phyloP scores from a whole-genome alignment of 441 rosid genomes.

The Raphanus hybrid region DNA sequence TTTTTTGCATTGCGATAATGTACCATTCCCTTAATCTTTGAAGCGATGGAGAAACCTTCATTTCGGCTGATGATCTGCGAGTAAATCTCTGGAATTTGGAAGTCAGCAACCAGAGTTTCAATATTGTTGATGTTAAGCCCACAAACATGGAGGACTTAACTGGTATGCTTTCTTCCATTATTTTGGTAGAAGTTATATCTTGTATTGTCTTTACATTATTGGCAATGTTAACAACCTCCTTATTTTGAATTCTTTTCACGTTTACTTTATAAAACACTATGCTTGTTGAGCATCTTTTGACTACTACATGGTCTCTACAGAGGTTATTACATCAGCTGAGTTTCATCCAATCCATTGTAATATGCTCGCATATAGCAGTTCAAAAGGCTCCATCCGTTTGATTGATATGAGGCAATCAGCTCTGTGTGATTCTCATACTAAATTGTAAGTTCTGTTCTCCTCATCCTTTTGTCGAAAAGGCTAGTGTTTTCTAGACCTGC shows the following conservation, averaged over 20 bases:
- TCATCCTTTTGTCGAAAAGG: constrained; percentile 13
- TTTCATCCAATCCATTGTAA: constrained; percentile 96
- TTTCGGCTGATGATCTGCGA: constrained; percentile 98
- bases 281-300: constrained; percentile 24
- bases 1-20: constrained; percentile 17
- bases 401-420: constrained; percentile 99
- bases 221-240: constrained; percentile 14
- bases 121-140: constrained; percentile 97
- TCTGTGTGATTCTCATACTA: constrained; percentile 71
- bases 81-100: constrained; percentile 99
- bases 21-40: constrained; percentile 20
- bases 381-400: constrained; percentile 97
- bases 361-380: constrained; percentile 94
- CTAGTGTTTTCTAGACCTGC: neutral
- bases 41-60: constrained; percentile 97
- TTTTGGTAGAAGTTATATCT: neutral
- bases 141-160: constrained; percentile 48
- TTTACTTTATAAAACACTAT: constrained; percentile 9
- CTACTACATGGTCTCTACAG: constrained; percentile 54
- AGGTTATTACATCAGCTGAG: constrained; percentile 99
- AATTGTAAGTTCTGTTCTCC: constrained; percentile 46
- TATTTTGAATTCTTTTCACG: neutral
- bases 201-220: neutral
- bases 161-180: no score
- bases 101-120: constrained; percentile 97